Conservation (phyloP, 345 rosid species). For the Pugionium dolabratum region DNA sequence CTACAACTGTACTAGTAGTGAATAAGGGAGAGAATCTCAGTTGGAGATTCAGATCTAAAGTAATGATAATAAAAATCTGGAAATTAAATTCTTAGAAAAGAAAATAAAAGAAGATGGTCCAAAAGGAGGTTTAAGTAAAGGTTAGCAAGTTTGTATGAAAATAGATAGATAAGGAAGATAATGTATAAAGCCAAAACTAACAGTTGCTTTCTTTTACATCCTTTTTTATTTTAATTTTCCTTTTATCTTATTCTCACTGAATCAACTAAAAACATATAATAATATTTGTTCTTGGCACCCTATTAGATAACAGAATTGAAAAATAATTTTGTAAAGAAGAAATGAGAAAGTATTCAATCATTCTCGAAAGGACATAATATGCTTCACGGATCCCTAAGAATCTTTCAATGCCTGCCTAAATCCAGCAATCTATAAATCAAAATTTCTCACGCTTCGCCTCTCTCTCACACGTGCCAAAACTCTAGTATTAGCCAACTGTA, state of each 20-base stretch:
- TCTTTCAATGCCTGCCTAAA: slow-evolving; percentile 70
- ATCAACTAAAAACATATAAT: not conserved
- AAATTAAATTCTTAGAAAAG: slow-evolving; percentile 32
- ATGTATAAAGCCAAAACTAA: slow-evolving; percentile 62
- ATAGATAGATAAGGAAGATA: slow-evolving; percentile 53
- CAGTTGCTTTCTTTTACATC: slow-evolving; percentile 51
- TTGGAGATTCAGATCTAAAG: slow-evolving; percentile 68
- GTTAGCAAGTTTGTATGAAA: slow-evolving; percentile 46
- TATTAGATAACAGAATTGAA: not conserved
- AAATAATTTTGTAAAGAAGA: not conserved
- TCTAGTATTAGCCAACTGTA: slow-evolving; percentile 33
- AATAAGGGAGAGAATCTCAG: slow-evolving; percentile 53
- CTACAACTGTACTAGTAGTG: slow-evolving; percentile 37
- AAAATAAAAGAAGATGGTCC: slow-evolving; percentile 33
- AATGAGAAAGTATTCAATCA: slow-evolving; percentile 40
- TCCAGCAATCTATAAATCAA: slow-evolving; percentile 48
- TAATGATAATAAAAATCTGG: slow-evolving; percentile 44
- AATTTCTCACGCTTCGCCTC: slow-evolving; percentile 27
- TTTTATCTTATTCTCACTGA: not conserved
- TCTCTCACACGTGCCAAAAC: slow-evolving; percentile 47
- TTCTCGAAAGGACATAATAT: slow-evolving; percentile 69
- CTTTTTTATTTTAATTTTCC: not conserved
- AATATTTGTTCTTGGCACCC: not conserved
- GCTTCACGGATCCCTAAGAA: slow-evolving; percentile 58
- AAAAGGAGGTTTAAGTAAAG: slow-evolving; percentile 45